Base-by-base conservation (phyloP, 2,329 filamentous ascomycete genomes). In the Arthroderma sp. region DNA sequence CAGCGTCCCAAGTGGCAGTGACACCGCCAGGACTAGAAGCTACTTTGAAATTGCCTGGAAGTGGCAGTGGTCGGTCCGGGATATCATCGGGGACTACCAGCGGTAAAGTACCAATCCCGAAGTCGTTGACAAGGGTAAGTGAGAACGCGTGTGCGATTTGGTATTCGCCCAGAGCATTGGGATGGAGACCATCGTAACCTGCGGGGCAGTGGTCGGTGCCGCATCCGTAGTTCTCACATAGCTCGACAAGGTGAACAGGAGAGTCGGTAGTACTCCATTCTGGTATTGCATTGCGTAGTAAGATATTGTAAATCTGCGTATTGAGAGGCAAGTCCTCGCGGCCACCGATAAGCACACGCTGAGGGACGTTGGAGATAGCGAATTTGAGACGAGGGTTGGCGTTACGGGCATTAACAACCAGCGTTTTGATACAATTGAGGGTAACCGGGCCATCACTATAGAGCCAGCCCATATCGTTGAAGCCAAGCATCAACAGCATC, bases 121-220 rank as follows among this genome's bases (percentile, higher is more conserved):
- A 51, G 15, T 31, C 47, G n/a, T 31, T 51, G 13, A 51, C 47
- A 8, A 51, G 47, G 7, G 47, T 19, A 17, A 51, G 47, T 35
- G 47, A 51, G 28, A 51, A 51, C 23, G 47, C 47, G 47, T 25
- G 47, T 51, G 47, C 47, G 17, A 51, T 51, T 51, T 51, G 21
- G 28, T 51, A 51, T 17, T 51, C 47, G 25, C 47, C 47, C 15
- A n/a, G n/a, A n/a, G 47, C 47, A 51, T 51, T 51, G 3, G 47
- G 47, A 51, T 51, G 47, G 28, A 51, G 47, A 25, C 47, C 47
- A 51, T 51, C 47, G 4, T 51, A 51, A 31, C 25, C 47, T 11
- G 47, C 47, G 17, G 47, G 47, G 15, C 47, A 51, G 2, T 25
- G 25, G n/a, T 33, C n/a, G 4, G 23, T 13, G 13, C 28, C 25